Evolutionary conservation across 176 grass and related monocot genomes (phyloP).

Genomic region (Zoysia japonica): DNA sequence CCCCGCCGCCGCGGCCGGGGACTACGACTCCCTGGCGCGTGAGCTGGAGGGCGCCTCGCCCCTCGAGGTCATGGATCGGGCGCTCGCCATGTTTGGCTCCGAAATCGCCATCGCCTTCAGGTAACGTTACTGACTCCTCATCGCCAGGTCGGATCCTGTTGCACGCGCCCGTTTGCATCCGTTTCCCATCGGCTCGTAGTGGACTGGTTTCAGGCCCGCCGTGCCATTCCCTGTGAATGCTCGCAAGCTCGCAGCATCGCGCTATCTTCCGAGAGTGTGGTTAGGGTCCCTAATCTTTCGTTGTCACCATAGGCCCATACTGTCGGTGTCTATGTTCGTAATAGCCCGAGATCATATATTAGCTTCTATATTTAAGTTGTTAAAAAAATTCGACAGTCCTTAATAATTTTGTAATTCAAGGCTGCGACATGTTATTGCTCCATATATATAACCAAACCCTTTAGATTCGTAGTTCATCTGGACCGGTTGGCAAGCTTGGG

Average conservation of each 20-base stretch:
- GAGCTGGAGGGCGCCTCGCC: slow-evolving; percentile 79
- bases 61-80: slow-evolving; percentile 88
- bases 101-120: slow-evolving; percentile 98
- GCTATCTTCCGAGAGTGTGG: slow-evolving; percentile 40
- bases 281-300: not conserved
- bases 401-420: too few relatives aligned
- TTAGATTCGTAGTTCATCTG: not conserved
- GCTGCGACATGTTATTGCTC: too few relatives aligned
- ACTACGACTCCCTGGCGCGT: slow-evolving; percentile 67
- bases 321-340: not conserved
- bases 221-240: not conserved
- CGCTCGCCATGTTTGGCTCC: slow-evolving; percentile 74
- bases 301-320: not conserved
- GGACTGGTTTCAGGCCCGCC: not conserved
- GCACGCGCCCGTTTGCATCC: not conserved
- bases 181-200: not conserved
- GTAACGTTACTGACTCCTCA: slow-evolving; percentile 19
- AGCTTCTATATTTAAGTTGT: too few relatives aligned
- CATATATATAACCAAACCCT: too few relatives aligned
- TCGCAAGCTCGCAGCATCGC: not conserved
- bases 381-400: too few relatives aligned
- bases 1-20: not conserved
- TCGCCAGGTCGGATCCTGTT: not conserved
- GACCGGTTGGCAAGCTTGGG: not conserved
- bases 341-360: too few relatives aligned